phyloP scores from a whole-genome alignment of 208 protist genomes.

The Trypanosoma congolense region DNA sequence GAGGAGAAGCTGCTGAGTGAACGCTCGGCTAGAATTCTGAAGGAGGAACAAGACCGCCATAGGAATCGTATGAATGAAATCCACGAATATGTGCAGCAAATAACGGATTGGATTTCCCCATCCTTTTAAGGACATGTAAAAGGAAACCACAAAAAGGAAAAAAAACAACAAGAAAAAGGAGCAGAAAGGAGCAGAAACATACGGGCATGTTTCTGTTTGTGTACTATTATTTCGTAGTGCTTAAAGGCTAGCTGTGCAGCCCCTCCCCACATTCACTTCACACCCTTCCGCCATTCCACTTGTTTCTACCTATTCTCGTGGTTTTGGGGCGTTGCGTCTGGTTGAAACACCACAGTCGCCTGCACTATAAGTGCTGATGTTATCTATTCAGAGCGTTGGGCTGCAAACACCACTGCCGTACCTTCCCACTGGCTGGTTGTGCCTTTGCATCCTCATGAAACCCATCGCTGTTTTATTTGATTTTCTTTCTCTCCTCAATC shows the following conservation, averaged over 20 bases:
- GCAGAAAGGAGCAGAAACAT: background rate
- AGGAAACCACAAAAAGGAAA: background rate
- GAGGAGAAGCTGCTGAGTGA: conserved; percentile 62
- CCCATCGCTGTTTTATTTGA: background rate
- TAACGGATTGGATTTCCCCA: conserved; percentile 4
- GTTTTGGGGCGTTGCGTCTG: too few species aligned
- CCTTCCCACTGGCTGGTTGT: too few species aligned
- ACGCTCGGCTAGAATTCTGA: conserved; percentile 39
- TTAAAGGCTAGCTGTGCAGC: too few species aligned
- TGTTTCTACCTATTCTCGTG: too few species aligned
- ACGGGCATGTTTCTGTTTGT: background rate
- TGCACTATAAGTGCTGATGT: too few species aligned
- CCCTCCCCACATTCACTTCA: too few species aligned
- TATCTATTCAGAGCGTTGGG: too few species aligned
- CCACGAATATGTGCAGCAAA: conserved; percentile 50
- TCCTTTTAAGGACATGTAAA: background rate
- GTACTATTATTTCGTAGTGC: background rate
- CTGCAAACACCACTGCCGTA: too few species aligned
- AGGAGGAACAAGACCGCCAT: conserved; percentile 61
- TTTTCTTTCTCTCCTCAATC: background rate
- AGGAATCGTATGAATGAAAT: conserved; percentile 64
- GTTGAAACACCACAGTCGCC: too few species aligned
- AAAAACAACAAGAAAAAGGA: too few species aligned
- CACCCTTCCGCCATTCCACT: too few species aligned
- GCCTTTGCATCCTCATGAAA: conserved; percentile 11